A percentile compares a stretch with the other conserved stretches of the same genome.
Evolutionary conservation across 208 protist genomes (phyloP).

Genomic region (Plasmodiophora brassicae): DNA sequence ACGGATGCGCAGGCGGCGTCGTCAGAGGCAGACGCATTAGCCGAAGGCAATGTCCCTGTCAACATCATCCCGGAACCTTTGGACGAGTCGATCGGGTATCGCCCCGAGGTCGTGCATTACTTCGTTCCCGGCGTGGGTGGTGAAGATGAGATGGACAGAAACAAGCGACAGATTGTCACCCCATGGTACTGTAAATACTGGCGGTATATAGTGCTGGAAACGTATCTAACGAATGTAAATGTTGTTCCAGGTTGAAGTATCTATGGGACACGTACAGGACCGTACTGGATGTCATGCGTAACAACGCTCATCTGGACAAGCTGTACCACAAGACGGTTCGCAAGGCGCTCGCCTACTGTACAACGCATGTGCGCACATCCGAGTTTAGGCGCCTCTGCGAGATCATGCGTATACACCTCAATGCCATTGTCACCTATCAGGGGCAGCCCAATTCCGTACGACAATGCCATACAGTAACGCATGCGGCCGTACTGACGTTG

Average conservation of each 20-base stretch:
- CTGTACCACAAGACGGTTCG: not conserved
- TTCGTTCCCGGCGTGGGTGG: slow-evolving; percentile 10
- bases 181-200: not conserved
- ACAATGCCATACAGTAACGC: no score
- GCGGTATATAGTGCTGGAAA: no score
- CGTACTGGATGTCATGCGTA: slow-evolving; percentile 13
- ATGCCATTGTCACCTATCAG: slow-evolving; percentile 1
- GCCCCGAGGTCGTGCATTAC: not conserved
- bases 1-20: not conserved
- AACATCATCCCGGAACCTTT: no score
- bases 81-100: not conserved
- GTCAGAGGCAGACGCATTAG: not conserved
- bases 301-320: not conserved
- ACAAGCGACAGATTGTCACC: slow-evolving; percentile 1
- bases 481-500: no score
- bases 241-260: slow-evolving; percentile 13
- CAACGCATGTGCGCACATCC: not conserved
- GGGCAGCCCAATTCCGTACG: not conserved
- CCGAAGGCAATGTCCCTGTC: not conserved
- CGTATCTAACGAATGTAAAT: no score
- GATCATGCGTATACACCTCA: not conserved
- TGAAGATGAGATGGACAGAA: slow-evolving; percentile 1
- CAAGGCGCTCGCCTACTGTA: not conserved
- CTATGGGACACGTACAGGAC: slow-evolving; percentile 21
- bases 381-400: slow-evolving; percentile 2